These are phyloP conservation scores for Hibiscus tridactylites DNA, from an alignment of 345 rosid genomes.

Conservation along the genomic window DNA sequence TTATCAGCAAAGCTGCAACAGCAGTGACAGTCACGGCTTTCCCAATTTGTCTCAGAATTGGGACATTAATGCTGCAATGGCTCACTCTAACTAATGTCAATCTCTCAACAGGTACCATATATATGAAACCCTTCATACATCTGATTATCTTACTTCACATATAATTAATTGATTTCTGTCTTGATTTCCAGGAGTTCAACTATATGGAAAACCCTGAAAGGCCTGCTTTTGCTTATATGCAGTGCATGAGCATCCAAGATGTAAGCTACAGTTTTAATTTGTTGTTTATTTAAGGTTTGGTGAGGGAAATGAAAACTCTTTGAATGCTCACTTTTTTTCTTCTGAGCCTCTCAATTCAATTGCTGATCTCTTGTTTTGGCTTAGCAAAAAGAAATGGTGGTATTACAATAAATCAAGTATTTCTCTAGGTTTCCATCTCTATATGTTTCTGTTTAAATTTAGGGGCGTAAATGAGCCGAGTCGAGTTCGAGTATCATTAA, in stretches of 20 bases:
- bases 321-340: slow-evolving; percentile 7
- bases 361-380: background rate
- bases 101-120: slow-evolving; percentile 29
- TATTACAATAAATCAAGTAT: too few relatives aligned
- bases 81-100: slow-evolving; percentile 33
- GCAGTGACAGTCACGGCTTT: slow-evolving; percentile 12
- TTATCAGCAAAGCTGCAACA: slow-evolving; percentile 23
- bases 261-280: slow-evolving; percentile 10
- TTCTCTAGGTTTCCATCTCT: too few relatives aligned
- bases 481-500: too few relatives aligned
- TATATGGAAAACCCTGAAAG: slow-evolving; percentile 27
- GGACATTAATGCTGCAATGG: slow-evolving; percentile 35
- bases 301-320: background rate
- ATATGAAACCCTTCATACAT: background rate
- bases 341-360: background rate
- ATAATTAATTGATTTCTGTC: background rate
- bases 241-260: slow-evolving; percentile 5
- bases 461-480: too few relatives aligned
- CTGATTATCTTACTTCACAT: background rate
- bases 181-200: slow-evolving; percentile 37
- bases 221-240: background rate
- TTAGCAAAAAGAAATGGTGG: too few relatives aligned
- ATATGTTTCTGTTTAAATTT: too few relatives aligned
- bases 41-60: slow-evolving; percentile 37
- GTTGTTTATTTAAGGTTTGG: background rate